These are phyloP conservation scores for Mortierella sp. DNA, from an alignment of 371 early-diverging fungal genomes.

Conservation along the genomic window DNA sequence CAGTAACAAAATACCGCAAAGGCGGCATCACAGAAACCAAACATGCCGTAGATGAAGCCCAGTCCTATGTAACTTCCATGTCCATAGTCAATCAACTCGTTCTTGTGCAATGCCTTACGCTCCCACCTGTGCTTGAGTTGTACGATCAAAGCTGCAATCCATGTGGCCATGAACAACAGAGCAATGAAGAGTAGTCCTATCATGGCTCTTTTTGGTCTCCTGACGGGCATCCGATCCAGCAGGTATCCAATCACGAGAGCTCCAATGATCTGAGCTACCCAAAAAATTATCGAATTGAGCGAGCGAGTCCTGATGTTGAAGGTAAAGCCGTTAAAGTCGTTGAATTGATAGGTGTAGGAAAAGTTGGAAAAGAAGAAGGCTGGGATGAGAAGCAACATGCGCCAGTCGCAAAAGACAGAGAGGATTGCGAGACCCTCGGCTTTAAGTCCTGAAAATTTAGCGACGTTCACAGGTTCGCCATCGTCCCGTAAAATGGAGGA, in stretches of 20 bases:
- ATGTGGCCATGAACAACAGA: conserved; percentile 70
- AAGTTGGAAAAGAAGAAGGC: conserved; percentile 83
- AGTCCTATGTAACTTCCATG: conserved; percentile 63
- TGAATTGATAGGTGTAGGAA: conserved; percentile 83
- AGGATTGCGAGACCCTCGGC: conserved; percentile 70
- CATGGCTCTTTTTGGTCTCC: conserved; percentile 67
- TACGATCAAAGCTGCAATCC: conserved; percentile 75
- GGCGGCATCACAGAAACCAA: conserved; percentile 79
- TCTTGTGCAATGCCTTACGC: background rate
- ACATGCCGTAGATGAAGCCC: conserved; percentile 72
- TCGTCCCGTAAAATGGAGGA: conserved; percentile 70
- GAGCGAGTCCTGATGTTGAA: conserved; percentile 77
- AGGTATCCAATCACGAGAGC: conserved; percentile 69
- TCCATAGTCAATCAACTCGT: conserved; percentile 51
- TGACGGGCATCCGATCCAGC: conserved; percentile 64
- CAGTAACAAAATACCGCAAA: conserved; percentile 73
- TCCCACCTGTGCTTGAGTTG: conserved; percentile 65
- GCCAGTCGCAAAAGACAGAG: conserved; percentile 76
- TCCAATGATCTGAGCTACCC: conserved; percentile 79
- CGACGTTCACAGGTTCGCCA: conserved; percentile 71
- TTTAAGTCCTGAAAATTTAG: conserved; percentile 63
- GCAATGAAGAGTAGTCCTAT: conserved; percentile 63
- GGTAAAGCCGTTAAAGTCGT: conserved; percentile 64
- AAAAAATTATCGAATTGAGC: conserved; percentile 79
- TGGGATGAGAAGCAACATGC: conserved; percentile 72